Evolutionary conservation across 2,329 filamentous ascomycete genomes (phyloP), one percentile per base, ranked within the genome.

Genomic region (Stachybotrys chlorohalonatus): DNA sequence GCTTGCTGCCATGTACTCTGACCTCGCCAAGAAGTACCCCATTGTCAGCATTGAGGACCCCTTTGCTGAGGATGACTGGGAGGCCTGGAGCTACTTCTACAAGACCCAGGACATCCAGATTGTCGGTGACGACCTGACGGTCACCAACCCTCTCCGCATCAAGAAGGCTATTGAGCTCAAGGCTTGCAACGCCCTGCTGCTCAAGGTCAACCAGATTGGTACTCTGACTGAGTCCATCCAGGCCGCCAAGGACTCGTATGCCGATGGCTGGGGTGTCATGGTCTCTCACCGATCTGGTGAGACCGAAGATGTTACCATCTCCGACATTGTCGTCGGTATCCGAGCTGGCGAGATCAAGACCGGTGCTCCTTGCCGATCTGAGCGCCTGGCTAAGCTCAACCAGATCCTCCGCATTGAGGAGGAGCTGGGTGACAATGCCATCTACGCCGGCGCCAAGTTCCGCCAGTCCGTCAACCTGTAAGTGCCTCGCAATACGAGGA

Each of bases 131-230:
- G 94, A 99, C 73, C 78, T 99, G 83, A 97, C 94, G 64, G 94
- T 99, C 76, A 99, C 94, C 77, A 99, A 99, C 86, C 94, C 94
- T 60, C 79, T 89, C 68, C 93, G 94, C 76, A 99, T 99, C 85
- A 96, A 97, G 90, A 95, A 95, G 84, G 94, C 94, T 69, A 96
- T 97, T 66, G 92, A 97, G 75, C 87, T 94, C 70, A 99, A 99
- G 89, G 90, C 94, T 68, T 94, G 92, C 86, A 97, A 99, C 73
- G 89, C 92, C 63, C 88, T 99, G 57, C 85, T 99, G 60, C 90
- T 99, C 73, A 99, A 99, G 88, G 92, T 99, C 77, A 99, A 99
- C 89, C 94, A 99, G 84, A 99, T 99, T 68, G 94, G 94, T 78
- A 96, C 94, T 65, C 86, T 99, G 69, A 95, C 90, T 66, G 94